Conservation (phyloP, 192 early-diverging fungal species). For the Gamsiella multidivaricata region DNA sequence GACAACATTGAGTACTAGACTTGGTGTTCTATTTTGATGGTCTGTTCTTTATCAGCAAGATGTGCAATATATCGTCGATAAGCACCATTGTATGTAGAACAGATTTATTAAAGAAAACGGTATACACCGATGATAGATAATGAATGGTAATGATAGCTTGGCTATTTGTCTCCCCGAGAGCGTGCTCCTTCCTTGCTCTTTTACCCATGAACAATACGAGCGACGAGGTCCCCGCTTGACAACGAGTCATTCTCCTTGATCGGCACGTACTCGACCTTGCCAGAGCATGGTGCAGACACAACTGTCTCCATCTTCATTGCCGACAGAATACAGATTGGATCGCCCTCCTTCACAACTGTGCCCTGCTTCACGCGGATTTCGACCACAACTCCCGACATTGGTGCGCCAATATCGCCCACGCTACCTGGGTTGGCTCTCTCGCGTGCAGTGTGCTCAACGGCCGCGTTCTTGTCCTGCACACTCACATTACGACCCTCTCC, state of each 20-base stretch:
- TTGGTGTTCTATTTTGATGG: no score
- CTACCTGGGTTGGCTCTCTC: constrained; percentile 81
- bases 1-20: no score
- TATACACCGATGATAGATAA: no score
- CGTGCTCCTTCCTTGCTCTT: neutral
- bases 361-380: constrained; percentile 90
- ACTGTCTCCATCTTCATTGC: constrained; percentile 99
- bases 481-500: constrained; percentile 92
- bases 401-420: constrained; percentile 88
- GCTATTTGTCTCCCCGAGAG: no score
- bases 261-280: constrained; percentile 77
- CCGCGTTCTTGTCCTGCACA: constrained; percentile 72
- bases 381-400: constrained; percentile 97
- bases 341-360: constrained; percentile 85
- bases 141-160: no score
- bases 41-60: no score
- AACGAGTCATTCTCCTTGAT: constrained; percentile 83
- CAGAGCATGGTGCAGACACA: constrained; percentile 82
- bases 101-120: no score
- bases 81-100: no score
- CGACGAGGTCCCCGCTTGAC: constrained; percentile 86
- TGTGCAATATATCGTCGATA: no score
- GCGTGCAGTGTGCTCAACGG: constrained; percentile 71
- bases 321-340: constrained; percentile 90
- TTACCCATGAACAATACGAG: constrained; percentile 68